phyloP scores from a whole-genome alignment of 371 early-diverging fungal genomes.

The Blastocladiella emersonii region DNA sequence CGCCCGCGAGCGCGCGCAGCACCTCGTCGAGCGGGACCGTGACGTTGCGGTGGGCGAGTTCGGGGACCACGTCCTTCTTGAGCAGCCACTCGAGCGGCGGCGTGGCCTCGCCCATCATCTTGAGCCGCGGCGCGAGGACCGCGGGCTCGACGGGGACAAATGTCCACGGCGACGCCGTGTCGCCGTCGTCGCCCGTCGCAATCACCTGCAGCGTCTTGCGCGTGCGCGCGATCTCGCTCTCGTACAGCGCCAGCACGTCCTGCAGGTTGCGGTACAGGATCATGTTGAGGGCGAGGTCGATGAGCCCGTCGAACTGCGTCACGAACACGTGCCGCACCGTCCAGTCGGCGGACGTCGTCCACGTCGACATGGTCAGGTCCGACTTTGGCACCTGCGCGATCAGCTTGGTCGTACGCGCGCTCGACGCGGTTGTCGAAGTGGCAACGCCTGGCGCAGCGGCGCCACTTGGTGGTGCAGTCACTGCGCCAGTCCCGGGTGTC shows the following conservation, averaged over 20 bases:
- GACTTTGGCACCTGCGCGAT: neutral
- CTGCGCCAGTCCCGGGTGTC: neutral
- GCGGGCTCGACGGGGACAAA: constrained; percentile 25
- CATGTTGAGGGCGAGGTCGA: constrained; percentile 60
- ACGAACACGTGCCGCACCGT: constrained; percentile 34
- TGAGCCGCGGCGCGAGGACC: constrained; percentile 33
- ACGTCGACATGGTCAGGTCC: constrained; percentile 2
- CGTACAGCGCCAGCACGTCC: constrained; percentile 30
- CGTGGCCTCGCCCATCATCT: constrained; percentile 44
- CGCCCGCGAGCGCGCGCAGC: constrained; percentile 6
- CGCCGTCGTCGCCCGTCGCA: too few relatives aligned
- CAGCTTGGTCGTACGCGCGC: neutral
- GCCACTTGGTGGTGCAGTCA: neutral
- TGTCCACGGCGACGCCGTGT: constrained; percentile 8
- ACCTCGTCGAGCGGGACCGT: constrained; percentile 28
- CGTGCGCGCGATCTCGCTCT: constrained; percentile 11
- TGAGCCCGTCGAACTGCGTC: constrained; percentile 46
- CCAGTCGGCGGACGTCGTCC: constrained; percentile 1
- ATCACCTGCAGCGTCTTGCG: neutral
- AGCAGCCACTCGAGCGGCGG: constrained; percentile 47
- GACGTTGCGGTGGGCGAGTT: constrained; percentile 31
- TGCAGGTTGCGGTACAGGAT: constrained; percentile 53
- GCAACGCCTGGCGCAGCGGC: neutral
- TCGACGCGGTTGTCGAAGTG: neutral
- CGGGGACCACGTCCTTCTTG: constrained; percentile 35